Evolutionary conservation across 331 rosid genomes (phyloP).

Genomic region (Stylosanthes scabra): DNA sequence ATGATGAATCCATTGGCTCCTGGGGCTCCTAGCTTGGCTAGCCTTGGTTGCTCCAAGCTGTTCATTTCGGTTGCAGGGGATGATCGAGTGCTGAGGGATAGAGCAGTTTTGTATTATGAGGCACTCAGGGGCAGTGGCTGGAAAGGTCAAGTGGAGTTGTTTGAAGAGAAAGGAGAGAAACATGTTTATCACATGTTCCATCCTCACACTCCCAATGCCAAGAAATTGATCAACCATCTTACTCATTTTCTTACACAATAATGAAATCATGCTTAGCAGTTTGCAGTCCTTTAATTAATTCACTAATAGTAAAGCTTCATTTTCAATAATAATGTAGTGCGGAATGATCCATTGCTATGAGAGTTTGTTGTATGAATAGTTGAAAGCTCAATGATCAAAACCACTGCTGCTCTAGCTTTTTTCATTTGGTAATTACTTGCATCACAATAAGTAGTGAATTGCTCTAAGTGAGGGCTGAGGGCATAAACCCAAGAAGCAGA

Average conservation of each 20-base stretch:
- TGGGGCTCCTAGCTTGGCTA: slow-evolving; percentile 46
- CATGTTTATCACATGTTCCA: slow-evolving; percentile 28
- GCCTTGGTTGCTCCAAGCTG: slow-evolving; percentile 25
- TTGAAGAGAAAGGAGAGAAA: slow-evolving; percentile 38
- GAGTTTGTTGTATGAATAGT: too few species aligned
- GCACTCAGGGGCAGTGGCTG: slow-evolving; percentile 28
- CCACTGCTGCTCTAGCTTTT: too few species aligned
- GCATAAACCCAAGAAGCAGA: too few species aligned
- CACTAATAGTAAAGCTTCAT: too few species aligned
- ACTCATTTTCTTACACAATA: not conserved
- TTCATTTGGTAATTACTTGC: too few species aligned
- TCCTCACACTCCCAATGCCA: not conserved
- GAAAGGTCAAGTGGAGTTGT: slow-evolving; percentile 49
- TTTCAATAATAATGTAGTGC: too few species aligned
- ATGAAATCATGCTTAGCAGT: too few species aligned
- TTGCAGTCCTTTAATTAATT: too few species aligned
- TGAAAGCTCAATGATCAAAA: too few species aligned
- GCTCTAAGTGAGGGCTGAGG: too few species aligned
- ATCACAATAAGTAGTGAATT: too few species aligned
- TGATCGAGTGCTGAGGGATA: slow-evolving; percentile 31
- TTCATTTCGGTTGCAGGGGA: not conserved
- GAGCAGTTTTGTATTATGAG: slow-evolving; percentile 31
- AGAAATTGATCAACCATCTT: not conserved
- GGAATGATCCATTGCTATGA: too few species aligned
- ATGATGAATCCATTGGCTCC: slow-evolving; percentile 44